Evolutionary conservation across 345 rosid genomes (phyloP), one percentile per base, ranked within the genome.

Genomic region (Hirschfeldia incana): DNA sequence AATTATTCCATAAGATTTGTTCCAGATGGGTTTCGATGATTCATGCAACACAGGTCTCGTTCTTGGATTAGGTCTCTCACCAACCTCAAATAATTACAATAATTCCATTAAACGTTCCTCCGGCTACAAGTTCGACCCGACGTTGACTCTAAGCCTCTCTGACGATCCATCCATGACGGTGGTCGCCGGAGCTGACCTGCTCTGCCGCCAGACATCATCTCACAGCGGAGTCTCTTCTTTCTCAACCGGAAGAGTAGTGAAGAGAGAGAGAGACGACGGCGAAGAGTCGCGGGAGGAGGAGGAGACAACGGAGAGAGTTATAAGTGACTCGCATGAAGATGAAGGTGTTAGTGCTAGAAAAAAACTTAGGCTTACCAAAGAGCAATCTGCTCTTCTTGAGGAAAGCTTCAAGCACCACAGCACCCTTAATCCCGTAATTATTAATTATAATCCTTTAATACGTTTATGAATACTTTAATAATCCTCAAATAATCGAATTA

Each of bases 391-490:
- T 85, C 89, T 93, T 65, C 85, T 96, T 7, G 99, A 96, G 72
- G 97, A 93, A 62, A 90, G 98, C 87, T 96, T 96, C 88, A 96
- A 96, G 75, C 94, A 86, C 37, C 98, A 92, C 79, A 93, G 89
- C 77, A 93, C 97, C 63, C 95, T 96, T 83, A 93, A 96, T 82
- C 99, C 98, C 28, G 99, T 96, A 89, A 29, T 73, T 57, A 58
- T 70, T 29, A 57, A 33, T 60, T 51, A 5, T 70, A 27, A 58
- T 70, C 27, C 21, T 60, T 34, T 69, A 12, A 62, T 53, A 21
- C 12, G 12, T 73, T 28, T 16, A 8, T 65, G 65, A 60, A 49
- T 17, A 66, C 49, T 72, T 72, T 77, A 9, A 42, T 57, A 5
- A 76, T 34, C 10, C 15, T 65, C 4, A 8, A 57, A 5, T 55